Evolutionary conservation across 2,329 filamentous ascomycete species (phyloP), one percentile per base, ranked within the genome.

Genomic region (Trichoderma koningii): DNA sequence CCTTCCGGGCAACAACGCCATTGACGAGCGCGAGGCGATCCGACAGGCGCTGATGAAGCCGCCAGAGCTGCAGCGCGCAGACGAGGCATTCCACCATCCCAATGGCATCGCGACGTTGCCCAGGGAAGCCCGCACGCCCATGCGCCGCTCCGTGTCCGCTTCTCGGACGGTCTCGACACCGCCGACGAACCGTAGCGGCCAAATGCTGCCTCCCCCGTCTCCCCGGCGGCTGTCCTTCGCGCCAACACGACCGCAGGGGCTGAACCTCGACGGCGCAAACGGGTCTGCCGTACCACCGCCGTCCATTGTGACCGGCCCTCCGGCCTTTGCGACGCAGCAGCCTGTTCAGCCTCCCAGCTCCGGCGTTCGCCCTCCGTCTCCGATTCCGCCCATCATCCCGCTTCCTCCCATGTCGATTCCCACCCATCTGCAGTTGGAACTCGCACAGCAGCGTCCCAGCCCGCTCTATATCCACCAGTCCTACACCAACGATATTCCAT

Each of bases 371-470:
- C 70, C 80, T 0, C 77, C 80, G 0, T 84, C 83, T 7, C 82
- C 83, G 1, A 80, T 87, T 2, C 80, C 82, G 14, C 78, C 82
- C 10, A 76, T 82, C 2, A 86, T 89, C 64, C 87, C 87, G 6
- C 78, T 89, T 0, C 87, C 87, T 12, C 87, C 87, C 10, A 87
- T 89, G 85, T 89, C 87, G 0, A 80, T 89, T 28, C 86, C 86
- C 3, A 89, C 86, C 1, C 82, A 89, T 57, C 76, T 89, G 2
- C 86, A 89, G 70, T 82, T 89, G 0, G 87, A 89, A 71, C 76
- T 89, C 12, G 85, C 87, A 1, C 85, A 83, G 4, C 82, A 86
- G 64, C 79, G 84, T 38, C 87, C 87, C 5, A 88, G 85, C 55
- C 86, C 86, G 7, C 75, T 89, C n/a, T 89, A 89, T 69, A 88